phyloP scores from a whole-genome alignment of 768 basidiomycete genomes.

The Leccinum incarnatum region DNA sequence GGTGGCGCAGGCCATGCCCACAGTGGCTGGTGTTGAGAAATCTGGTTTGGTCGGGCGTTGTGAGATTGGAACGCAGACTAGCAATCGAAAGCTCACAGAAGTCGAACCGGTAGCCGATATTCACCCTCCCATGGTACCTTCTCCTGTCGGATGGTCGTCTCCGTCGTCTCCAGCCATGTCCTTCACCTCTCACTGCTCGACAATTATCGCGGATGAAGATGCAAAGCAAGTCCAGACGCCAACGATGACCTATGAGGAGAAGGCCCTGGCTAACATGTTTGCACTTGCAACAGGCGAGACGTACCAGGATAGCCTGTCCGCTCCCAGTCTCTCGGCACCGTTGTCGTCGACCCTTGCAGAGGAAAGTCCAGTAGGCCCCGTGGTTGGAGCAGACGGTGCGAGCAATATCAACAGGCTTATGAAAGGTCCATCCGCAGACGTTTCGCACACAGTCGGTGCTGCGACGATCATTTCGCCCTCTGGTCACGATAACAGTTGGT shows the following conservation, averaged over 20 bases:
- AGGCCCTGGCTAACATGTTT: neutral
- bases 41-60: neutral
- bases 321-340: too few relatives aligned
- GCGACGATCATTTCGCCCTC: constrained; percentile 1
- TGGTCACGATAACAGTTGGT: neutral
- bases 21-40: neutral
- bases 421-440: neutral
- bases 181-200: constrained; percentile 7
- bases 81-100: neutral
- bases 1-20: neutral
- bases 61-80: neutral
- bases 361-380: too few relatives aligned
- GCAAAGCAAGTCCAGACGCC: neutral
- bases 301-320: too few relatives aligned
- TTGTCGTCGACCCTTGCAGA: too few relatives aligned
- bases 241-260: neutral
- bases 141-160: neutral
- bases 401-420: too few relatives aligned
- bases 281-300: too few relatives aligned
- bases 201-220: neutral
- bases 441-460: neutral
- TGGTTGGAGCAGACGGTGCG: too few relatives aligned
- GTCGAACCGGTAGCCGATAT: neutral
- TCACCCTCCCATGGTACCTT: too few relatives aligned
- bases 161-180: neutral